Evolutionary conservation across 345 rosid genomes (phyloP).

Genomic region (Sonneratia alba): DNA sequence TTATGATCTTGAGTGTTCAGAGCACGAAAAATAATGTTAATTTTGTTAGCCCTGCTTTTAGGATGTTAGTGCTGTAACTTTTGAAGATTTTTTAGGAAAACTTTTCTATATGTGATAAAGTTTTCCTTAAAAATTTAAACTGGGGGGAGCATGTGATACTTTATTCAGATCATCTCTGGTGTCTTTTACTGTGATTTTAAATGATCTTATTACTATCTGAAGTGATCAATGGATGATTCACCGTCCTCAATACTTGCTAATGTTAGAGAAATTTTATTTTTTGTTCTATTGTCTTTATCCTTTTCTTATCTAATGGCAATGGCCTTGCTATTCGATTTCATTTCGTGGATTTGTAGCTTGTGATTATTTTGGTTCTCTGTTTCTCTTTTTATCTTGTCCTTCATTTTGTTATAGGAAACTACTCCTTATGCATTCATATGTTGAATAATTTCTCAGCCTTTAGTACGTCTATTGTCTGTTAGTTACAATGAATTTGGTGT

Average conservation of each 20-base stretch:
- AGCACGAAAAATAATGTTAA: not conserved
- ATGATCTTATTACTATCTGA: not conserved
- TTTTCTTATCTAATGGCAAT: not conserved
- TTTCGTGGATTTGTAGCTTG: not conserved
- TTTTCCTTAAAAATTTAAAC: not conserved
- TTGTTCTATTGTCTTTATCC: not conserved
- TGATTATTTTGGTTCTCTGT: not conserved
- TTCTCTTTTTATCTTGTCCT: not conserved
- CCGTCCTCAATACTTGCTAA: not conserved
- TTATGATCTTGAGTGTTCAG: not conserved
- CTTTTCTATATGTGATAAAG: not conserved
- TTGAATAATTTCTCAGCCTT: not conserved
- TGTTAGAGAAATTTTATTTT: not conserved
- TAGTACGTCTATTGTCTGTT: conserved; percentile 1
- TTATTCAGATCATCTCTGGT: not conserved
- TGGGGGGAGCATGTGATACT: not conserved
- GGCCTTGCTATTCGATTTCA: not conserved
- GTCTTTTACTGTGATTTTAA: not conserved
- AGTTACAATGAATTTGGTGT: conserved; percentile 68
- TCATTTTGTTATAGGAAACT: not conserved
- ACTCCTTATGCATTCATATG: too few relatives aligned
- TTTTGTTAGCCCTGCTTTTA: not conserved
- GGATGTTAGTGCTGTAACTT: not conserved
- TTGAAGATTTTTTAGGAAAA: not conserved
- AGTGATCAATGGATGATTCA: not conserved